Percentiles rank a stretch among this genome's conserved stretches.
Conservation (phyloP, 1,284 basidiomycete species). For the Dichomitus squalens region DNA sequence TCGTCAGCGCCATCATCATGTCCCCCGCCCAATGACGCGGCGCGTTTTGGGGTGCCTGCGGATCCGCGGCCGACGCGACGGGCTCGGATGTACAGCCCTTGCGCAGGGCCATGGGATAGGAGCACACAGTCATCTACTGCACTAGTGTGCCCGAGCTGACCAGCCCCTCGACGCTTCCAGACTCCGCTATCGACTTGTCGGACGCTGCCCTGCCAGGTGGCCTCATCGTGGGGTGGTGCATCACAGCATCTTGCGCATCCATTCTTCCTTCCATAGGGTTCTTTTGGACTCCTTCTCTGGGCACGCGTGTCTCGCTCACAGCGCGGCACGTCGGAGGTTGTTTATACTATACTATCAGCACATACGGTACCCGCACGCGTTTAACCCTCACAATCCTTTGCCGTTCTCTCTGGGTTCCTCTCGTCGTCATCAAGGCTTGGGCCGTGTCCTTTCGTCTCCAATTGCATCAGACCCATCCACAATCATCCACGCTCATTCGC, state of each 20-base stretch:
- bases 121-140: neutral
- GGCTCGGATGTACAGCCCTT: neutral
- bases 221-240: too few relatives aligned
- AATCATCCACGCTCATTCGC: conserved; percentile 2
- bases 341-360: neutral
- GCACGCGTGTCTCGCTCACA: neutral
- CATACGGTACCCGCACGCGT: conserved; percentile 1
- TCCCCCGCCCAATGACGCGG: neutral
- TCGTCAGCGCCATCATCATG: neutral
- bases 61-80: neutral
- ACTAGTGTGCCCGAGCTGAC: neutral
- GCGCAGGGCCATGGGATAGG: neutral
- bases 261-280: neutral
- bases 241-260: neutral
- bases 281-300: neutral
- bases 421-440: too few relatives aligned
- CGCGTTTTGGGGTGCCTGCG: neutral
- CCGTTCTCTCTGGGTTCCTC: neutral
- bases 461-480: neutral
- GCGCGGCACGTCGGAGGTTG: neutral
- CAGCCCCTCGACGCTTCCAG: neutral
- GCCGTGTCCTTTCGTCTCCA: neutral
- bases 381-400: conserved; percentile 8
- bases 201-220: neutral
- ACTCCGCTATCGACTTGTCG: too few relatives aligned